Evolutionary conservation across 805 yeast genomes (phyloP).

Genomic region (Yarrowia sp.): DNA sequence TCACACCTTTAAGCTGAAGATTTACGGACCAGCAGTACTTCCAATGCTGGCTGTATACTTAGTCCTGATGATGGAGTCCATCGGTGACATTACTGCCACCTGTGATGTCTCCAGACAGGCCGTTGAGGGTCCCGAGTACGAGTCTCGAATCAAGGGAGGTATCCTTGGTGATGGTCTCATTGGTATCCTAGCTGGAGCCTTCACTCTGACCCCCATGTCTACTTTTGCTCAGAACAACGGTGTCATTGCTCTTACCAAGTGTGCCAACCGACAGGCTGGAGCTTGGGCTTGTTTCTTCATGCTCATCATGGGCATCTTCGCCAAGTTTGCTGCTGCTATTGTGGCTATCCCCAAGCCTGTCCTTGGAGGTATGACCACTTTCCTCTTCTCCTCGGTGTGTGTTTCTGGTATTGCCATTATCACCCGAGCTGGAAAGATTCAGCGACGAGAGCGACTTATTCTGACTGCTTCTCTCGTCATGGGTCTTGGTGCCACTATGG

Average conservation of each 20-base stretch:
- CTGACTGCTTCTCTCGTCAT: conserved; percentile 68
- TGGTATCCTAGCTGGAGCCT: conserved; percentile 76
- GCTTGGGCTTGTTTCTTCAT: conserved; percentile 82
- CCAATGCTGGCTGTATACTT: conserved; percentile 86
- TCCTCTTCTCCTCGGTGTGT: conserved; percentile 76
- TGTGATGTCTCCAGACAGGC: conserved; percentile 87
- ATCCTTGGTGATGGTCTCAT: conserved; percentile 86
- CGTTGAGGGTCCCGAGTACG: conserved; percentile 82
- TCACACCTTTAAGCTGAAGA: conserved; percentile 76
- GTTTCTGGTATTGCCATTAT: conserved; percentile 76
- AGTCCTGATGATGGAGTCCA: conserved; percentile 88
- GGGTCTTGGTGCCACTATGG: conserved; percentile 72
- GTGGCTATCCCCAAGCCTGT: conserved; percentile 81
- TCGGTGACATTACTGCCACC: conserved; percentile 94
- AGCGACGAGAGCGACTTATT: conserved; percentile 78
- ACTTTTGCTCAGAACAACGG: conserved; percentile 96
- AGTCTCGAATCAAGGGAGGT: conserved; percentile 92
- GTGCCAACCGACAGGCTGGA: conserved; percentile 85
- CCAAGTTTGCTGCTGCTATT: conserved; percentile 87
- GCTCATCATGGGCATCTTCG: conserved; percentile 83
- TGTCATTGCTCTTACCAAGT: conserved; percentile 89
- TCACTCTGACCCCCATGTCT: conserved; percentile 86
- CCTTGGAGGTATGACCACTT: conserved; percentile 88
- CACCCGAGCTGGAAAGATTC: conserved; percentile 56
- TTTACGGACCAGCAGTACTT: conserved; percentile 85